Conservation (phyloP, 1,284 basidiomycete genomes). For the Volvariella volvacea region DNA sequence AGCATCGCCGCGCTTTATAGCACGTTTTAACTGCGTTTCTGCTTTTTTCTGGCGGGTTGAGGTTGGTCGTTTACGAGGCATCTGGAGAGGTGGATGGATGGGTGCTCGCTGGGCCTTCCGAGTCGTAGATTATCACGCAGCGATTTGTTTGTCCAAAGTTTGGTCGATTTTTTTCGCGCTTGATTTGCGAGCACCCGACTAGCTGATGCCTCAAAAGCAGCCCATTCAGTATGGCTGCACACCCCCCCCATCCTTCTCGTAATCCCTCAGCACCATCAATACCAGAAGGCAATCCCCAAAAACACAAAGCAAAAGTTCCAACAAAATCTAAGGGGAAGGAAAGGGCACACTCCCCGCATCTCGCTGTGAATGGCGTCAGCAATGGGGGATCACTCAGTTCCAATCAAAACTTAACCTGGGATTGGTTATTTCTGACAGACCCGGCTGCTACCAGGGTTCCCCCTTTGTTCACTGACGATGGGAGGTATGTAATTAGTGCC, state of each 20-base stretch:
- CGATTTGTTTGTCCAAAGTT: slow-evolving; percentile 23
- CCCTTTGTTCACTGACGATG: slow-evolving; percentile 80
- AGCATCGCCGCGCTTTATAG: slow-evolving; percentile 72
- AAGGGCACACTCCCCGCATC: slow-evolving; percentile 16
- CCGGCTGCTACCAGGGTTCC: slow-evolving; percentile 58
- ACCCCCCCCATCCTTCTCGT: too few relatives aligned
- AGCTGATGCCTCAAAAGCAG: background rate
- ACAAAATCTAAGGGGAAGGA: slow-evolving; percentile 37
- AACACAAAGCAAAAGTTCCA: slow-evolving; percentile 10
- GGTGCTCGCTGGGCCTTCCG: too few relatives aligned
- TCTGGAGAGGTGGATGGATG: slow-evolving; percentile 8
- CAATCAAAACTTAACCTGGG: slow-evolving; percentile 35
- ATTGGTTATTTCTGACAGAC: slow-evolving; percentile 70
- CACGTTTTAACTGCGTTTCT: slow-evolving; percentile 69
- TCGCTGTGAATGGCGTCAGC: background rate
- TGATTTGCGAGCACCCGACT: background rate
- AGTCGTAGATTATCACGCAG: too few relatives aligned
- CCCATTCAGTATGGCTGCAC: too few relatives aligned
- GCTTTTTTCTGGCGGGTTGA: slow-evolving; percentile 70
- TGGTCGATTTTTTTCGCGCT: slow-evolving; percentile 22
- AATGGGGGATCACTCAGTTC: slow-evolving; percentile 14
- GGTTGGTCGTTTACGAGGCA: slow-evolving; percentile 51
- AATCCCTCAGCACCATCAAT: too few relatives aligned
- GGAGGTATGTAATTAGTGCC: slow-evolving; percentile 51
- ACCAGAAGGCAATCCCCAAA: too few relatives aligned